Evolutionary conservation across 2,329 filamentous ascomycete genomes (phyloP), one percentile per base, ranked within the genome.

Genomic region (Xylariaceae sp.): DNA sequence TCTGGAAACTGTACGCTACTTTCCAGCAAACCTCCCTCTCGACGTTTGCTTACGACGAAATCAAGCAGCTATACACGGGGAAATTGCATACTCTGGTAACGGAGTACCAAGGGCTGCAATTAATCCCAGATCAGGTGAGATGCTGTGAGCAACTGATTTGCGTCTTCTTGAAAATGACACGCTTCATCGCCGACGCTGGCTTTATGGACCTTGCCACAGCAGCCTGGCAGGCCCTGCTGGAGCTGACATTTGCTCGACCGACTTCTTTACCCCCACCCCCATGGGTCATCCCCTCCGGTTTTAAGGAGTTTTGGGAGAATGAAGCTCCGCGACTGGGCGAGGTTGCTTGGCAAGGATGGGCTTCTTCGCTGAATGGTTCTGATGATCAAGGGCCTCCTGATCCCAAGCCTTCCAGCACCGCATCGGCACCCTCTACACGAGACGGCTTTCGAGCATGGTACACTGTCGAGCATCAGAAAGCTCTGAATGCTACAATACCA

Each of bases 221-320:
- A 8, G 74, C 85, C 5, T 96, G 92, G 90, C 92, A 97, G 67
- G 86, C 82, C 5, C 57, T 86, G 1, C 66, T 96, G 0, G 92
- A 96, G 59, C 72, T 85, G 42, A 81, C 79, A 16, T 77, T 89
- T 48, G 81, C 80, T 37, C 72, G 72, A 3, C 82, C 86, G 3
- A 41, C 56, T 3, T 44, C 60, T 5, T 40, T 67, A 3, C 44
- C 57, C n/a, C 37, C 58, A 33, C 53, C 56, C 10, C 54, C 52
- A n/a, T 37, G 54, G 8, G 53, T 55, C 5, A 40, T 72, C 10
- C 60, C 65, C 2, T 59, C 61, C 44, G 49, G 51, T 0, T 86
- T 95, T 50, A 71, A 78, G 38, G 75, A 83, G 2, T 95, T 93
- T 52, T 97, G 93, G 93, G 89, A 95, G 48, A 87, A 82, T 45